These are phyloP conservation scores for Zygoascus ofunaensis DNA, from an alignment of 805 yeast genomes.

Conservation along the genomic window DNA sequence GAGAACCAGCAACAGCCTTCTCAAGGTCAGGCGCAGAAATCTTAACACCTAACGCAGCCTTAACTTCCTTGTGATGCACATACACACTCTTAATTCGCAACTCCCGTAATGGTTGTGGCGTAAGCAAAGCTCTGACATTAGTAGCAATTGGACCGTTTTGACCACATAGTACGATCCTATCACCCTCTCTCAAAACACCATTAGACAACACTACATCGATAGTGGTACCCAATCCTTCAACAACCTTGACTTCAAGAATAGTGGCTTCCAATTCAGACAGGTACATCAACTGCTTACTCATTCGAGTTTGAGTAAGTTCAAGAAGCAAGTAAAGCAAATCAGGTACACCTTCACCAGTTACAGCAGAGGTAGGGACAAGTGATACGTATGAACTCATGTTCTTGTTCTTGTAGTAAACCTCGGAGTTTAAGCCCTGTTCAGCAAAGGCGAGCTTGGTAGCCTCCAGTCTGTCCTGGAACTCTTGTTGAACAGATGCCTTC, in stretches of 20 bases:
- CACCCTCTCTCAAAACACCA: constrained; percentile 93
- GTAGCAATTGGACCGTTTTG: constrained; percentile 98
- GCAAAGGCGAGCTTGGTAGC: constrained; percentile 84
- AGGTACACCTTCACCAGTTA: constrained; percentile 99
- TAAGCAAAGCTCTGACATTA: constrained; percentile 85
- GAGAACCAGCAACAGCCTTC: constrained; percentile 98
- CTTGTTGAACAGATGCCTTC: constrained; percentile 75
- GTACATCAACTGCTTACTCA: constrained; percentile 98
- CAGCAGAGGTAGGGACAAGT: constrained; percentile 97
- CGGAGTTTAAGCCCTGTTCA: constrained; percentile 97
- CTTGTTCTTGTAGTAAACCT: constrained; percentile 89
- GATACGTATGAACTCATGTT: constrained; percentile 90
- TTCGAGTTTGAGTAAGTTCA: constrained; percentile 95
- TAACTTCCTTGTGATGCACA: constrained; percentile 93
- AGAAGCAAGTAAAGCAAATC: constrained; percentile 91
- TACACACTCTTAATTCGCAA: constrained; percentile 94
- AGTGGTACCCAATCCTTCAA: constrained; percentile 98
- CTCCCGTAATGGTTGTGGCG: constrained; percentile 97
- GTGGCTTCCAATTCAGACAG: constrained; percentile 92
- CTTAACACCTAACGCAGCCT: constrained; percentile 98
- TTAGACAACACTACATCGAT: constrained; percentile 97
- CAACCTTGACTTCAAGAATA: constrained; percentile 91
- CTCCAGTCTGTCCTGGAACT: constrained; percentile 79
- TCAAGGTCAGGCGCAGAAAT: constrained; percentile 96
- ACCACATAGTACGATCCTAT: constrained; percentile 91